phyloP scores from a whole-genome alignment of 768 basidiomycete species.

The Chalciporus piperatus region DNA sequence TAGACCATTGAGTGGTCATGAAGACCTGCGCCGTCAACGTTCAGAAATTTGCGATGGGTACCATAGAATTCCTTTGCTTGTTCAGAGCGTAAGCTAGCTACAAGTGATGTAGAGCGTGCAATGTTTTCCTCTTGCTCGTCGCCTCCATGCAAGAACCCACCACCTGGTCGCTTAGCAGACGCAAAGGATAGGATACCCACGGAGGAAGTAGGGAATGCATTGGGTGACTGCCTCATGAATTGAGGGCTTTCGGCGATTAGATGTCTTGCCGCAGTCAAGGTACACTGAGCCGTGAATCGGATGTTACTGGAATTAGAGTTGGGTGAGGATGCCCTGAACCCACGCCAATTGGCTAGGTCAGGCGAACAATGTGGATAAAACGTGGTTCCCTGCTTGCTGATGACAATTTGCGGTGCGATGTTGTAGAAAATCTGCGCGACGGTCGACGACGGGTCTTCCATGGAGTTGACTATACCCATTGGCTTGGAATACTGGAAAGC shows the following conservation, averaged over 20 bases:
- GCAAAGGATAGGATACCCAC: slow-evolving; percentile 43
- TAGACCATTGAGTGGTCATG: slow-evolving; percentile 50
- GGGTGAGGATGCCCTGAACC: slow-evolving; percentile 6
- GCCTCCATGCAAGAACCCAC: slow-evolving; percentile 43
- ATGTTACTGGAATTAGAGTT: slow-evolving; percentile 18
- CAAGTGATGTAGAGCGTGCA: slow-evolving; percentile 39
- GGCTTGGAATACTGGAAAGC: slow-evolving; percentile 17
- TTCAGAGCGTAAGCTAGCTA: slow-evolving; percentile 35
- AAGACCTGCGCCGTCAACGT: slow-evolving; percentile 38
- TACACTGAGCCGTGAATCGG: slow-evolving; percentile 29
- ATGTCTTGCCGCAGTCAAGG: slow-evolving; percentile 33
- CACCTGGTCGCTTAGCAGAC: slow-evolving; percentile 43
- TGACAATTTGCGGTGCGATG: slow-evolving; percentile 35
- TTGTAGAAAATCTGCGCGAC: slow-evolving; percentile 25
- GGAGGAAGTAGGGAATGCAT: slow-evolving; percentile 23
- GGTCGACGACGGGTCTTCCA: neutral
- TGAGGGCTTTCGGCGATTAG: slow-evolving; percentile 15
- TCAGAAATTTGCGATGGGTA: slow-evolving; percentile 34
- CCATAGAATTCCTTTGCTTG: slow-evolving; percentile 39
- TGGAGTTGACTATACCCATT: slow-evolving; percentile 3
- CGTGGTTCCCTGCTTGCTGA: slow-evolving; percentile 36
- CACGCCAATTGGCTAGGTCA: slow-evolving; percentile 36
- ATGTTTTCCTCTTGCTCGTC: slow-evolving; percentile 46
- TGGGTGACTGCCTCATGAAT: slow-evolving; percentile 10
- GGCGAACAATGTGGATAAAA: slow-evolving; percentile 41